Conservation (phyloP, 495 filamentous ascomycete species). For the Pseudevernia furfuracea region DNA sequence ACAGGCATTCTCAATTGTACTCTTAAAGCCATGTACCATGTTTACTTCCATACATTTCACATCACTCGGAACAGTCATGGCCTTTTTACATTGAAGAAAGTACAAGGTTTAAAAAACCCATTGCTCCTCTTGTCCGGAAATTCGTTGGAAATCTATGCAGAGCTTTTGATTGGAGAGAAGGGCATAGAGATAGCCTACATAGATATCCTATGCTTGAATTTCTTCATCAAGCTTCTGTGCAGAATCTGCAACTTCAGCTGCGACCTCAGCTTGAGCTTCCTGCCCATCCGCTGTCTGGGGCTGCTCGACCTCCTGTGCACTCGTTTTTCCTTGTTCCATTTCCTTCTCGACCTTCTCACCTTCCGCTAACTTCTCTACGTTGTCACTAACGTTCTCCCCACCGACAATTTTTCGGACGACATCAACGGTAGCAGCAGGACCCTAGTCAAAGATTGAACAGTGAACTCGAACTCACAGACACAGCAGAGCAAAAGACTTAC, state of each 20-base stretch:
- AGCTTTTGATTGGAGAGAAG: not conserved
- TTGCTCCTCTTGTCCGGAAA: not conserved
- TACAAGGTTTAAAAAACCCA: not conserved
- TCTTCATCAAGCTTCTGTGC: slow-evolving; percentile 25
- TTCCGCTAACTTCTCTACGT: slow-evolving; percentile 3
- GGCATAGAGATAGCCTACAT: not conserved
- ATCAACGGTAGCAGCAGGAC: slow-evolving; percentile 45
- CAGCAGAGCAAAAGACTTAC: slow-evolving; percentile 20
- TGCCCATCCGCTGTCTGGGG: slow-evolving; percentile 1
- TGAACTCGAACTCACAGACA: not conserved
- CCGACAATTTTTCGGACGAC: slow-evolving; percentile 34
- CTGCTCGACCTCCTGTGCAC: slow-evolving; percentile 9
- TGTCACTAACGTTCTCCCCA: not conserved
- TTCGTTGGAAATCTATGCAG: not conserved
- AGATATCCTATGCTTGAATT: slow-evolving; percentile 6
- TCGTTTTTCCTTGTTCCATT: slow-evolving; percentile 15
- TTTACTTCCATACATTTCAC: not conserved
- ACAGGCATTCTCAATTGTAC: not conserved
- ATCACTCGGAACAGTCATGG: not conserved
- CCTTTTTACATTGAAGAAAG: not conserved
- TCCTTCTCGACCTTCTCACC: slow-evolving; percentile 17
- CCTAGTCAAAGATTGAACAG: slow-evolving; percentile 9
- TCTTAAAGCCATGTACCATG: not conserved
- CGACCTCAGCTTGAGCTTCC: slow-evolving; percentile 22
- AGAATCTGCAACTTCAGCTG: slow-evolving; percentile 28